Evolutionary conservation across 768 basidiomycete species (phyloP).

Genomic region (Mycena vitilis): DNA sequence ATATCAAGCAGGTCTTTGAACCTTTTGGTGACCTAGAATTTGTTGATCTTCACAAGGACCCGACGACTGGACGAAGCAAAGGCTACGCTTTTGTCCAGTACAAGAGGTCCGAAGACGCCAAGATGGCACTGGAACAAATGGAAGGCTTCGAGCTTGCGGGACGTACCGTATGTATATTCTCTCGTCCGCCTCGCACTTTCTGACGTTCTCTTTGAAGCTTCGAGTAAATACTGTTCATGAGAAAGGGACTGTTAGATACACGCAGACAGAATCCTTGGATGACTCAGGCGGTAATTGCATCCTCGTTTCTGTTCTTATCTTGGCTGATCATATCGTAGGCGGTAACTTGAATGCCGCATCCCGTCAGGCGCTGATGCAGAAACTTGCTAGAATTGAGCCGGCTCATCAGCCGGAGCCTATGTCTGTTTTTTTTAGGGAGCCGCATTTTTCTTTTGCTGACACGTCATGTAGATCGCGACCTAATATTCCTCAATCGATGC

Average conservation of each 20-base stretch:
- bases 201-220: constrained; percentile 58
- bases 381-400: constrained; percentile 95
- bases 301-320: not conserved
- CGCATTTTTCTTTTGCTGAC: constrained; percentile 28
- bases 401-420: constrained; percentile 67
- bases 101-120: constrained; percentile 91
- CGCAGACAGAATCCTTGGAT: constrained; percentile 84
- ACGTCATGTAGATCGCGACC: constrained; percentile 68
- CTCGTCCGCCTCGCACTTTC: constrained; percentile 12
- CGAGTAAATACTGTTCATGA: constrained; percentile 94
- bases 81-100: constrained; percentile 99
- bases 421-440: constrained; percentile 54
- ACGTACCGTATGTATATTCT: constrained; percentile 71
- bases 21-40: constrained; percentile 98
- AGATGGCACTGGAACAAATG: constrained; percentile 98
- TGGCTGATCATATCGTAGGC: constrained; percentile 58
- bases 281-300: constrained; percentile 80
- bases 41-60: constrained; percentile 97
- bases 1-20: constrained; percentile 99
- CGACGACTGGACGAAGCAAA: constrained; percentile 94
- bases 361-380: constrained; percentile 99
- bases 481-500: constrained; percentile 85
- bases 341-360: constrained; percentile 98
- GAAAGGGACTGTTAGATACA: constrained; percentile 82
- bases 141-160: constrained; percentile 98